These are phyloP conservation scores for Setaria italica DNA, from an alignment of 202 grass and related monocot genomes.

Conservation along the genomic window DNA sequence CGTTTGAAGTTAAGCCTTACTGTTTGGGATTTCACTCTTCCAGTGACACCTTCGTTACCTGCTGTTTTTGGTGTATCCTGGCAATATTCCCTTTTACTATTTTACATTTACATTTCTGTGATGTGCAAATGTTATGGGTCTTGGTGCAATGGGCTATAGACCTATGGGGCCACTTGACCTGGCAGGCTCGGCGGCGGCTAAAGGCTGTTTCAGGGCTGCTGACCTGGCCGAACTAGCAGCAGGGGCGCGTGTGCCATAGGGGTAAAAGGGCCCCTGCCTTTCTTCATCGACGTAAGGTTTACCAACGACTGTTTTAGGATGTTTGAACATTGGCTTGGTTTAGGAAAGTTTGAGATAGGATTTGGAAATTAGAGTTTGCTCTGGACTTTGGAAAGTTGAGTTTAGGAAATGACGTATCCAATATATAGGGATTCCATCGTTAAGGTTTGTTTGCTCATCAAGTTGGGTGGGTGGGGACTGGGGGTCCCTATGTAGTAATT, in stretches of 20 bases:
- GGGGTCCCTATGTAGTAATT: not conserved
- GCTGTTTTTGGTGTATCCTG: constrained; percentile 99
- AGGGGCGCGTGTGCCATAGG: not conserved
- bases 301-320: not conserved
- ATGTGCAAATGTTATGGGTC: constrained; percentile 5
- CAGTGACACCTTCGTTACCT: constrained; percentile 90
- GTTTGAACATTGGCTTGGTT: not conserved
- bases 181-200: not conserved
- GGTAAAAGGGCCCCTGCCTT: not conserved
- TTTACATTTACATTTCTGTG: constrained; percentile 26
- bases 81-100: constrained; percentile 36
- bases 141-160: not conserved
- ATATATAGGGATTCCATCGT: not conserved
- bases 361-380: not conserved
- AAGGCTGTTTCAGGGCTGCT: not conserved
- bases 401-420: not conserved
- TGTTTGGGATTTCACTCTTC: constrained; percentile 98
- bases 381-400: not conserved
- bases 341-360: not conserved
- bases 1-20: constrained; percentile 82
- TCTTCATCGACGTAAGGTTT: not conserved
- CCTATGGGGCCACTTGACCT: not conserved
- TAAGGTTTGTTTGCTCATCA: not conserved
- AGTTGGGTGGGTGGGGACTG: not conserved
- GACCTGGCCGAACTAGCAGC: not conserved